Evolutionary conservation across 352 stramenopile genomes (phyloP).

Genomic region (Peronosclerospora sorghi): DNA sequence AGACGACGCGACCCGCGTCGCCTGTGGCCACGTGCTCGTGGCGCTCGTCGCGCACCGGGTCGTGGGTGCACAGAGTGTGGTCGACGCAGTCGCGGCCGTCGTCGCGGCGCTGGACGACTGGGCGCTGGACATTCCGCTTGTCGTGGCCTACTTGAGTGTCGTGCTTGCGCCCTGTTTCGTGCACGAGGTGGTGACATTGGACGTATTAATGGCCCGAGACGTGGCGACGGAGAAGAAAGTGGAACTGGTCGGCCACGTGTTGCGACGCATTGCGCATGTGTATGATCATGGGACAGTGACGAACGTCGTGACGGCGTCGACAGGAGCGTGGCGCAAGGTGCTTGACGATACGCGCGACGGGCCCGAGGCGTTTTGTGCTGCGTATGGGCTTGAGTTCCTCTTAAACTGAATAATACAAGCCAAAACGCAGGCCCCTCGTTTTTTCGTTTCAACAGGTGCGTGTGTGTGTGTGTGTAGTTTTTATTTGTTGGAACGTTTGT

Average conservation of each 20-base stretch:
- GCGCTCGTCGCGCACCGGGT: conserved; percentile 42
- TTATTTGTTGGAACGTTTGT: not conserved
- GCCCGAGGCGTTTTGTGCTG: conserved; percentile 31
- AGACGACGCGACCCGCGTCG: too few relatives aligned
- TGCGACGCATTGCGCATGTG: conserved; percentile 28
- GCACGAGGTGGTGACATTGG: conserved; percentile 26
- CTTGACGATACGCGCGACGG: too few relatives aligned
- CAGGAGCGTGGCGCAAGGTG: too few relatives aligned
- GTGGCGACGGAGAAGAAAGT: conserved; percentile 52
- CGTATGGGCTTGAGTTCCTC: conserved; percentile 35
- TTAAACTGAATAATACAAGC: conserved; percentile 13
- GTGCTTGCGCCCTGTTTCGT: conserved; percentile 60
- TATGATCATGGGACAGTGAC: too few relatives aligned
- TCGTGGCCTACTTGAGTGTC: conserved; percentile 51
- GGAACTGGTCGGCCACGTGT: conserved; percentile 40
- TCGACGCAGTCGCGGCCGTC: conserved; percentile 35
- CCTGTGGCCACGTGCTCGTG: conserved; percentile 21
- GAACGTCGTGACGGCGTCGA: too few relatives aligned
- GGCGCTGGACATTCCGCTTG: conserved; percentile 73
- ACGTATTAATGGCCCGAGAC: conserved; percentile 31
- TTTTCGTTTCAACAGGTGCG: too few relatives aligned
- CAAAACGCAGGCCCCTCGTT: too few relatives aligned
- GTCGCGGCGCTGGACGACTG: conserved; percentile 72
- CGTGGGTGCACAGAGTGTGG: conserved; percentile 28
- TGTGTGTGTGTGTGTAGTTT: too few relatives aligned